Conservation (phyloP, 495 filamentous ascomycete genomes). For the Talaromyces adpressus region DNA sequence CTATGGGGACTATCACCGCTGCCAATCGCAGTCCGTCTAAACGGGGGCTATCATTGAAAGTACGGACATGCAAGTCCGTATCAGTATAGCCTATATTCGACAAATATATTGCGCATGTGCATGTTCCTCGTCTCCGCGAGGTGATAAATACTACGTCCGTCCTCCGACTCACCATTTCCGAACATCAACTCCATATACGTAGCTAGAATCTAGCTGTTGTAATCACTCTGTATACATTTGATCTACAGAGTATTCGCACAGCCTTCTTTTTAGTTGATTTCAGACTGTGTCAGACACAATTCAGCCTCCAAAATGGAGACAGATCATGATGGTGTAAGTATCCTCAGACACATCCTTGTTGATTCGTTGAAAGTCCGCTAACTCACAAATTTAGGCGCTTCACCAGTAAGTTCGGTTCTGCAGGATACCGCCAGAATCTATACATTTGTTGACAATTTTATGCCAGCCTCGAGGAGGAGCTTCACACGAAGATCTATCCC, state of each 20-base stretch:
- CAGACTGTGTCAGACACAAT: background rate
- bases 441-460: background rate
- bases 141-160: background rate
- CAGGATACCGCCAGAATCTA: background rate
- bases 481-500: conserved; percentile 49
- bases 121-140: background rate
- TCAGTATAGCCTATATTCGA: background rate
- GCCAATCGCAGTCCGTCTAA: background rate
- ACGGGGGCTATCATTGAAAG: background rate
- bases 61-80: background rate
- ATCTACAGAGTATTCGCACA: background rate
- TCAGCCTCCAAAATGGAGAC: background rate
- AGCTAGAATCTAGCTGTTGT: background rate
- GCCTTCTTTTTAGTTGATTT: background rate
- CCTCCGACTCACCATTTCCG: background rate
- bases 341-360: background rate
- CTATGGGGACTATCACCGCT: background rate
- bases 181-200: background rate
- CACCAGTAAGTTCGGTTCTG: background rate
- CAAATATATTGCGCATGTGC: background rate
- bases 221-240: background rate
- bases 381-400: background rate
- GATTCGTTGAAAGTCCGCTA: background rate
- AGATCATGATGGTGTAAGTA: background rate
- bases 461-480: conserved; percentile 31